These are phyloP conservation scores for Brasenia schreberi DNA, from an alignment of 164 flowering plant genomes.

Conservation along the genomic window DNA sequence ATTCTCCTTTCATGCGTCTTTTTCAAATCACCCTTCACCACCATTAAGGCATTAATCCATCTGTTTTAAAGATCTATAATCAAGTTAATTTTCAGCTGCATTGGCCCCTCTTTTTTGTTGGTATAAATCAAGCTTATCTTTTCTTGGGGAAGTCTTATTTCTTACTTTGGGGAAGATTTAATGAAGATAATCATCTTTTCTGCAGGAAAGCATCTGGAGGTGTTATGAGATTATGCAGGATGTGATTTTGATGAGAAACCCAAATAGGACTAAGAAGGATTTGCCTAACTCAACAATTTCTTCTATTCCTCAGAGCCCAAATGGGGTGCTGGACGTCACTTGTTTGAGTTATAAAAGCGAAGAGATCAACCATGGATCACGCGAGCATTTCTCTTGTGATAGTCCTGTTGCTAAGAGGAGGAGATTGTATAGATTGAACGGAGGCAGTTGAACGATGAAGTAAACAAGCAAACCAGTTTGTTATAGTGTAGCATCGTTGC, in stretches of 20 bases:
- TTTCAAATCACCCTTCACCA: background rate
- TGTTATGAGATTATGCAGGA: conserved; percentile 52
- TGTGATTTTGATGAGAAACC: conserved; percentile 19
- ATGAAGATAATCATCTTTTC: background rate
- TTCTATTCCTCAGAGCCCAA: conserved; percentile 40
- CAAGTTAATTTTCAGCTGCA: background rate
- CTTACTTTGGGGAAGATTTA: too few species aligned
- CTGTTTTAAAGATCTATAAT: background rate
- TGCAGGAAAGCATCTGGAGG: conserved; percentile 68
- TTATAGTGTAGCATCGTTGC: background rate
- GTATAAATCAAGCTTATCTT: background rate
- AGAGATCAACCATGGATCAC: conserved; percentile 46
- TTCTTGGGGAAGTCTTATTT: too few species aligned
- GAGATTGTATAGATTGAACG: conserved; percentile 26
- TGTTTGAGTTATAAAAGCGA: conserved; percentile 79
- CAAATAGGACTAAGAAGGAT: background rate
- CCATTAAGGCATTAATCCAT: too few species aligned
- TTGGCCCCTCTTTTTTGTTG: background rate
- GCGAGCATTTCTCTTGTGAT: conserved; percentile 35
- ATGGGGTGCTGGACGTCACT: conserved; percentile 83
- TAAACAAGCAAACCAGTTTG: background rate
- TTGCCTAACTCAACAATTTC: conserved; percentile 11
- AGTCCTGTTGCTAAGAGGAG: conserved; percentile 48
- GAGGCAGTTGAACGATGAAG: conserved; percentile 16
- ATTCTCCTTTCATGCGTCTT: background rate